Evolutionary conservation across 2,329 filamentous ascomycete genomes (phyloP), one percentile per base, ranked within the genome.

Genomic region (Cercospora brassicicola): DNA sequence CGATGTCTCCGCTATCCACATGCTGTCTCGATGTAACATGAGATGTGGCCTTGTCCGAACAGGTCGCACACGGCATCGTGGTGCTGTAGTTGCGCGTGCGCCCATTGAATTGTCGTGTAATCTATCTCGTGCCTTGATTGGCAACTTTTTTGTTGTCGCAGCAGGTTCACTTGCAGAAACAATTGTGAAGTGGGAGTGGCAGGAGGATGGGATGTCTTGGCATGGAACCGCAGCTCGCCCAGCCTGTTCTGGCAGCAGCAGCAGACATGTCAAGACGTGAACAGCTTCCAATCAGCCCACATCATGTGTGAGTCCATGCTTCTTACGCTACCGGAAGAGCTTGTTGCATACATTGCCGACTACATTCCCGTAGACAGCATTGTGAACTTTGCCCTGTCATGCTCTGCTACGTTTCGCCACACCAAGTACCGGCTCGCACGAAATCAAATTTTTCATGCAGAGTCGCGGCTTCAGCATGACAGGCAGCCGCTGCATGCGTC

Each of bases 321-420:
- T 30, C 62, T 65, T 13, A n/a, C 42, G 15, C 57, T 71, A 1
- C 69, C 67, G 1, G 69, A 69, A 39, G 69, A 71, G 62, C 67
- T 71, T 10, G 8, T 71, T 18, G 67, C 55, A 11, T 28, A 15
- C 31, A 71, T 71, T 56, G 31, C 64, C 18, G 61, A 28, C 13
- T 36, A 33, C 7, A 23, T 69, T 20, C 6, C 56, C 13, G 36
- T 42, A 10, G 64, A 59, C 6, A 28, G 33, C 42, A 53, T 71
- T 20, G 45, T 67, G 23, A 36, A 59, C 53, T 64, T 67, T 23
- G 60, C 60, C 3, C 33, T 67, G 2, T 42, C 65, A 11, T 63
- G 60, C 42, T 45, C 53, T 20, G 42, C 62, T 20, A 15, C 45
- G 0, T 45, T 36, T 36, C 65, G 65, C 20, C 31, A 57, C 6